Percentiles rank a stretch among this genome's conserved stretches.
phyloP scores from a whole-genome alignment of 2,329 filamentous ascomycete genomes.

The Sordariomycetes sp. region DNA sequence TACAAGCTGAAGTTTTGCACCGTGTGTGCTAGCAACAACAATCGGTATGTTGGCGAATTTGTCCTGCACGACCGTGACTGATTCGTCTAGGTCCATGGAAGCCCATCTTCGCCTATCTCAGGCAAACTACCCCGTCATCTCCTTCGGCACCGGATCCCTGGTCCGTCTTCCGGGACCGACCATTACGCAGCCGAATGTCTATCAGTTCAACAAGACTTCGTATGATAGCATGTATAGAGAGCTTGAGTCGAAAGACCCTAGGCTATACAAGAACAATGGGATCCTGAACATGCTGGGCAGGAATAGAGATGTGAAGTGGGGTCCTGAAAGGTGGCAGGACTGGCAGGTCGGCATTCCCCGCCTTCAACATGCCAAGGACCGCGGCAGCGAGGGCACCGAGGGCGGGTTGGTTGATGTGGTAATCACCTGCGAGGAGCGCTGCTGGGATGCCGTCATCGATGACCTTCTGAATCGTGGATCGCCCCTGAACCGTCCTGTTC shows the following conservation, averaged over 20 bases:
- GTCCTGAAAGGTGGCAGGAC: constrained; percentile 95
- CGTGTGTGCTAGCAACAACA: constrained; percentile 98
- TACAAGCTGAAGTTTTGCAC: constrained; percentile 96
- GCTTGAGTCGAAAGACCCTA: constrained; percentile 73
- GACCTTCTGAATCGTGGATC: constrained; percentile 81
- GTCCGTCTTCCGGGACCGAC: constrained; percentile 88
- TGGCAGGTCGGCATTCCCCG: constrained; percentile 85
- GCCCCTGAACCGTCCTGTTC: constrained; percentile 83
- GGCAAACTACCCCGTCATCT: constrained; percentile 89
- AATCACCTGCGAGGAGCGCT: constrained; percentile 94
- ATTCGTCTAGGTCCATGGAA: constrained; percentile 89
- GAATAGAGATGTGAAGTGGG: constrained; percentile 88
- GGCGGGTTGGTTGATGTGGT: constrained; percentile 87
- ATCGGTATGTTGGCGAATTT: constrained; percentile 56
- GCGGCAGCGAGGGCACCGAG: constrained; percentile 73
- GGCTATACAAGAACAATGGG: constrained; percentile 85
- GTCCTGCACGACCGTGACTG: neutral
- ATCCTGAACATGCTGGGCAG: constrained; percentile 92
- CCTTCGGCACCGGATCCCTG: constrained; percentile 90
- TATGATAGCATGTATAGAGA: constrained; percentile 94
- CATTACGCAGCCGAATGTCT: constrained; percentile 91
- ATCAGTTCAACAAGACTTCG: constrained; percentile 94
- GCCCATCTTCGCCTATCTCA: constrained; percentile 88
- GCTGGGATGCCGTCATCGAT: constrained; percentile 96
- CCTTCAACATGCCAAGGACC: constrained; percentile 64